Percentiles rank a stretch among this genome's conserved stretches.
phyloP scores from a whole-genome alignment of 352 stramenopile genomes.

The Saprolegnia parasitica region DNA sequence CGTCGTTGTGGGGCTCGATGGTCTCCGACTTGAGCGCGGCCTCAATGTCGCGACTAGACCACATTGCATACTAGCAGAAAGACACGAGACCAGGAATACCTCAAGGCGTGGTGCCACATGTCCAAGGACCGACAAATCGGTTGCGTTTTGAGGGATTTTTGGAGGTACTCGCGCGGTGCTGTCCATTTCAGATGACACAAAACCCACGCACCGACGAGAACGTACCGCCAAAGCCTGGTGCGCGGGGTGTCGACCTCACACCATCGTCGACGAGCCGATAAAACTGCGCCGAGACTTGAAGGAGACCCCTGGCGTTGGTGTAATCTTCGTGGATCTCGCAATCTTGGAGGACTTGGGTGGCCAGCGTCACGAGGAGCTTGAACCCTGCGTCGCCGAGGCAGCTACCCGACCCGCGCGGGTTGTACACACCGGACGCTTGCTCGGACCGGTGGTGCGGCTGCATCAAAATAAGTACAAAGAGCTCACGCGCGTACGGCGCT shows the following conservation, averaged over 20 bases:
- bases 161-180: conserved; percentile 81
- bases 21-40: conserved; percentile 42
- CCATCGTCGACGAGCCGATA: conserved; percentile 79
- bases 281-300: conserved; percentile 75
- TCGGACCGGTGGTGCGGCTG: conserved; percentile 69
- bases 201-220: background rate
- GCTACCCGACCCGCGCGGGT: conserved; percentile 74
- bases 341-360: conserved; percentile 63
- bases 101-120: conserved; percentile 84
- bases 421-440: conserved; percentile 45
- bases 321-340: conserved; percentile 75
- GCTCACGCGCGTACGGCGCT: conserved; percentile 57
- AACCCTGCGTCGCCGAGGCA: conserved; percentile 71
- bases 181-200: background rate
- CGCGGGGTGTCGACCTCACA: conserved; percentile 37
- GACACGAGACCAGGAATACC: background rate
- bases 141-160: conserved; percentile 49
- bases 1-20: conserved; percentile 31
- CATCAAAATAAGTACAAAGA: conserved; percentile 85
- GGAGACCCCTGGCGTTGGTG: conserved; percentile 65
- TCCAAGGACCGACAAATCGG: conserved; percentile 74
- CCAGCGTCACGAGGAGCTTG: conserved; percentile 48
- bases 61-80: background rate
- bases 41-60: conserved; percentile 54
- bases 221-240: conserved; percentile 45